phyloP scores from a whole-genome alignment of 371 early-diverging fungal genomes.

The Mucor piriformis region DNA sequence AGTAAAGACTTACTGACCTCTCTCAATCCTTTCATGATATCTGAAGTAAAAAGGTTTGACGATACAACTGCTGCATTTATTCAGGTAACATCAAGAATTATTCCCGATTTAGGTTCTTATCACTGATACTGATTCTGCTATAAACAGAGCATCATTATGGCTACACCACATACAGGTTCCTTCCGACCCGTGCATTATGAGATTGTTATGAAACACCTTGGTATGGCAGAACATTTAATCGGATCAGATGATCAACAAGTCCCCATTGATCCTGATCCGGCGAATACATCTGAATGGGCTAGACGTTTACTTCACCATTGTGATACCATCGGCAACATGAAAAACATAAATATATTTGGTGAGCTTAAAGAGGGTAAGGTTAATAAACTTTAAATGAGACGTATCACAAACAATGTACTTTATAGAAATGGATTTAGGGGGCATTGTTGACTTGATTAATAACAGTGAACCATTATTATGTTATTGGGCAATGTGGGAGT shows the following conservation, averaged over 20 bases:
- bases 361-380: slow-evolving; percentile 27
- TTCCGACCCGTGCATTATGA: slow-evolving; percentile 54
- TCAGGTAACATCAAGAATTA: slow-evolving; percentile 16
- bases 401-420: slow-evolving; percentile 8
- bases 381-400: background rate
- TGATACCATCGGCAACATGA: slow-evolving; percentile 32
- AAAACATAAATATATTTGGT: slow-evolving; percentile 14
- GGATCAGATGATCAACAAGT: slow-evolving; percentile 12
- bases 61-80: slow-evolving; percentile 4
- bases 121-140: background rate
- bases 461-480: slow-evolving; percentile 40
- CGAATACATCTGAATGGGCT: slow-evolving; percentile 33
- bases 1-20: slow-evolving; percentile 26
- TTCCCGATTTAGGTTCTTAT: background rate
- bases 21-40: slow-evolving; percentile 34
- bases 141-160: slow-evolving; percentile 36
- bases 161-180: slow-evolving; percentile 49
- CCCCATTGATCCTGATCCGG: background rate
- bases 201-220: slow-evolving; percentile 41
- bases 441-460: slow-evolving; percentile 33
- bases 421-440: slow-evolving; percentile 21
- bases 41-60: slow-evolving; percentile 16
- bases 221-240: slow-evolving; percentile 36
- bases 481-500: slow-evolving; percentile 83
- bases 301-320: slow-evolving; percentile 43